Base-by-base conservation (phyloP, 495 filamentous ascomycete species). In the Hypoxylon cercidicola region DNA sequence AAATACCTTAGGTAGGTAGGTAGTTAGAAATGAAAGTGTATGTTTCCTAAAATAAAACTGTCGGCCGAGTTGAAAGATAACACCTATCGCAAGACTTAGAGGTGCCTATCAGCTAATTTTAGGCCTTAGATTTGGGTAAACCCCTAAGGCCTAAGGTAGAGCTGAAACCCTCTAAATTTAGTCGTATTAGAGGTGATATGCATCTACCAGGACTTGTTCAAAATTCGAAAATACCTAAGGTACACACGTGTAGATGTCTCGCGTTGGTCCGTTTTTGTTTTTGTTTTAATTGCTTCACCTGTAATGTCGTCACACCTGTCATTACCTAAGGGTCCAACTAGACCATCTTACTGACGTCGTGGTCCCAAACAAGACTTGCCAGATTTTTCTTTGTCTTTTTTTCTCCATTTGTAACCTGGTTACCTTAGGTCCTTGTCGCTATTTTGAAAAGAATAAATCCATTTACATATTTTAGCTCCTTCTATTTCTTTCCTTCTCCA, bases 271-370 rank as follows among this genome's bases (percentile, higher is more conserved):
- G 5, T 25, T 25, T 25, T 25, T 25, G 2, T 25, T 25, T 25
- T 32, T 32, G 21, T 12, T 37, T 51, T 55, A 55, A 55, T 50
- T 55, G 50, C 43, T 58, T 55, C 62, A 55, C 41, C 62, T 60
- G 35, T 60, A 53, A 66, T 66, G 63, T 61, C 63, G 63, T 66
- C 63, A 66, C 63, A 57, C 23, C 55, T 66, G 44, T 51, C 57
- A 53, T 66, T 52, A 60, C n/a, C n/a, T n/a, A n/a, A n/a, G n/a
- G 63, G 63, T 61, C 57, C 7, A 2, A 43, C 4, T 16, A 40
- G 15, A 40, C 15, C 12, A 40, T 12, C 12, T 15, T 2, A 1
- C 15, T 16, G 16, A 18, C 40, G 16, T 43, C 40, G 40, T 43
- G 40, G 40, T 16, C n/a, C 40, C 40, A 43, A 19, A 43, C 40